Percentiles rank a stretch among this genome's conserved stretches.
phyloP scores from a whole-genome alignment of 371 early-diverging fungal genomes.

The Syncephalastrum contaminatum region DNA sequence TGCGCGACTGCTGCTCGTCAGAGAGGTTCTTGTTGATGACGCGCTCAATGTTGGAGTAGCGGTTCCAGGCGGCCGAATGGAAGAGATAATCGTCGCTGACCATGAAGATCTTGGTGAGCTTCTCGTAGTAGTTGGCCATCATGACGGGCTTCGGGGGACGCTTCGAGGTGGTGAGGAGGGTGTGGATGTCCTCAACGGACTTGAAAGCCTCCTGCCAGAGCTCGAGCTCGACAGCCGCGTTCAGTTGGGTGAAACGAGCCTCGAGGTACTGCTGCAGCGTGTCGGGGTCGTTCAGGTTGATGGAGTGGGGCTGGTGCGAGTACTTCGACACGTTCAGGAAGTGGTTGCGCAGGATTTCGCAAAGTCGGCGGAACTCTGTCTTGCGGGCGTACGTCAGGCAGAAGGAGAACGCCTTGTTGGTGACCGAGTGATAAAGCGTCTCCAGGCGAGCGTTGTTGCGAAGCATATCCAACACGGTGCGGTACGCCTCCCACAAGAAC shows the following conservation, averaged over 20 bases:
- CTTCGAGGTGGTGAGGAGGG: conserved; percentile 87
- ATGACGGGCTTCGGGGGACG: conserved; percentile 88
- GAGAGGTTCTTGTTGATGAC: conserved; percentile 68
- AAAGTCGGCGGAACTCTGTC: conserved; percentile 97
- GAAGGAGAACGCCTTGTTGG: conserved; percentile 93
- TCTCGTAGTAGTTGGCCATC: conserved; percentile 98
- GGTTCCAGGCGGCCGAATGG: conserved; percentile 97
- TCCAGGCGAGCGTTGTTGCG: conserved; percentile 96
- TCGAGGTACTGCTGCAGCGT: conserved; percentile 95
- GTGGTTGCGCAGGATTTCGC: conserved; percentile 95
- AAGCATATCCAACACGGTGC: conserved; percentile 94
- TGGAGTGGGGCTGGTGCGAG: conserved; percentile 87
- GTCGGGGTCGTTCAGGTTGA: conserved; percentile 95
- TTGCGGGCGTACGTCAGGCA: conserved; percentile 94
- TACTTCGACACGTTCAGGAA: conserved; percentile 89
- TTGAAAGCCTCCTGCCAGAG: conserved; percentile 98
- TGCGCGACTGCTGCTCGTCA: conserved; percentile 72
- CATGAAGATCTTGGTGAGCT: conserved; percentile 92
- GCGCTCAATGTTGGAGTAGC: conserved; percentile 83
- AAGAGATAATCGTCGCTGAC: conserved; percentile 96
- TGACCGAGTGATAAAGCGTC: conserved; percentile 87
- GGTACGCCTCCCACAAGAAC: conserved; percentile 98
- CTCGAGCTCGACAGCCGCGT: conserved; percentile 94
- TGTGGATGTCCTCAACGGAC: conserved; percentile 96
- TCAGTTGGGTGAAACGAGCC: conserved; percentile 92